Percentiles rank a stretch among this genome's conserved stretches.
Evolutionary conservation across 495 filamentous ascomycete genomes (phyloP).

Genomic region (Talaromyces nanjingensis): DNA sequence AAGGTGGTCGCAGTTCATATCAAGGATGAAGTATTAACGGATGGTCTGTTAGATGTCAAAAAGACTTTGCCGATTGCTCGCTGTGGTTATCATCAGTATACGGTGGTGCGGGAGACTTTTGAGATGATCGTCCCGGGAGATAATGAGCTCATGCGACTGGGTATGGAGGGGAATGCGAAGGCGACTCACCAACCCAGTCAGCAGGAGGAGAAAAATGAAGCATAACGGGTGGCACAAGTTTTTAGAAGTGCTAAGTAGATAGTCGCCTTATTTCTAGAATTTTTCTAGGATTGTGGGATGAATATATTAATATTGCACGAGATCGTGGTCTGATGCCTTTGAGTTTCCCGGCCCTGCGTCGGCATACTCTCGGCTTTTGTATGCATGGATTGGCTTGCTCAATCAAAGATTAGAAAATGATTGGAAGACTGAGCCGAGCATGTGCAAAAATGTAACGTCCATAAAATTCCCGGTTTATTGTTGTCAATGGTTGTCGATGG

Average conservation of each 20-base stretch:
- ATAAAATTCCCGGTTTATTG: neutral
- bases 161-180: neutral
- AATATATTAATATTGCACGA: neutral
- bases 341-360: neutral
- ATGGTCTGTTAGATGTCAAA: constrained; percentile 29
- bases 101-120: constrained; percentile 42
- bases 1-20: constrained; percentile 50
- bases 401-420: neutral
- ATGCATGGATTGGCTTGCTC: neutral
- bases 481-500: neutral
- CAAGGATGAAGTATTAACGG: constrained; percentile 40
- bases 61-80: constrained; percentile 52
- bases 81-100: constrained; percentile 53
- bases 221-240: neutral
- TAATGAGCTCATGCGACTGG: neutral
- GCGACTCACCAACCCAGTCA: neutral
- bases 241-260: neutral
- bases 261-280: neutral
- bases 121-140: constrained; percentile 39
- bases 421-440: neutral
- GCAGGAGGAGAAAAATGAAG: neutral
- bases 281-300: no score
- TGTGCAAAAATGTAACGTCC: neutral
- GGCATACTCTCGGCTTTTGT: neutral
- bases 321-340: neutral